Evolutionary conservation across 352 stramenopile genomes (phyloP).

Genomic region (Phytophthora ohioensis): DNA sequence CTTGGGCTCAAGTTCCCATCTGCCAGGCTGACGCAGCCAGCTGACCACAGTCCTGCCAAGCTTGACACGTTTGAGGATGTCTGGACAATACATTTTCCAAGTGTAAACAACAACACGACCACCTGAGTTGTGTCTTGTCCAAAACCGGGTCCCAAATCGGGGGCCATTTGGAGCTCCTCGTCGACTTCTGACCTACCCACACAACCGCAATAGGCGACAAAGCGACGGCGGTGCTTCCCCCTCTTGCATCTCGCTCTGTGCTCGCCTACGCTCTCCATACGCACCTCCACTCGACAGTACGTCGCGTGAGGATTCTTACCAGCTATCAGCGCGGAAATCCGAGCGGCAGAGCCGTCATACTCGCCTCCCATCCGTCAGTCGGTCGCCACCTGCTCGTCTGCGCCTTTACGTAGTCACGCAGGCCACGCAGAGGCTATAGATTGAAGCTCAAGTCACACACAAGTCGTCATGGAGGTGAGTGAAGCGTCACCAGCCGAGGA

Average conservation of each 20-base stretch:
- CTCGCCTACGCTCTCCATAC: constrained; percentile 4
- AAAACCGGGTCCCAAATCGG: constrained; percentile 2
- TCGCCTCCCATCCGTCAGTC: constrained; percentile 14
- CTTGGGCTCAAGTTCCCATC: constrained; percentile 23
- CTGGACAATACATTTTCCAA: constrained; percentile 29
- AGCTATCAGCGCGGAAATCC: constrained; percentile 12
- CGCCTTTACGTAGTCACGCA: constrained; percentile 31
- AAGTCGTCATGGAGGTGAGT: constrained; percentile 34
- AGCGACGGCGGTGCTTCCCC: constrained; percentile 33
- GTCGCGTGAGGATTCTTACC: constrained; percentile 12
- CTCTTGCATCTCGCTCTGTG: constrained; percentile 10
- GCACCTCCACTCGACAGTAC: constrained; percentile 8
- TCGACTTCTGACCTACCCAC: constrained; percentile 12
- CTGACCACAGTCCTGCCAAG: constrained; percentile 15
- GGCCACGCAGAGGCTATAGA: neutral
- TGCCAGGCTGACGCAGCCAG: constrained; percentile 12
- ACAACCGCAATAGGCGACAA: constrained; percentile 32
- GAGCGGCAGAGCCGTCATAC: constrained; percentile 27
- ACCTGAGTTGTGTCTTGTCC: constrained; percentile 32
- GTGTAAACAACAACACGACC: constrained; percentile 34
- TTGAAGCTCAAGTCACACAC: constrained; percentile 14
- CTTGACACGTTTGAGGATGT: constrained; percentile 32
- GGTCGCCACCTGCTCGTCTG: constrained; percentile 16
- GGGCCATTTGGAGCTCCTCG: constrained; percentile 10
- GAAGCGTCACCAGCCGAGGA: constrained; percentile 28